These are phyloP conservation scores for Cladophialophora bantiana DNA, from an alignment of 2,329 filamentous ascomycete species.

Conservation along the genomic window DNA sequence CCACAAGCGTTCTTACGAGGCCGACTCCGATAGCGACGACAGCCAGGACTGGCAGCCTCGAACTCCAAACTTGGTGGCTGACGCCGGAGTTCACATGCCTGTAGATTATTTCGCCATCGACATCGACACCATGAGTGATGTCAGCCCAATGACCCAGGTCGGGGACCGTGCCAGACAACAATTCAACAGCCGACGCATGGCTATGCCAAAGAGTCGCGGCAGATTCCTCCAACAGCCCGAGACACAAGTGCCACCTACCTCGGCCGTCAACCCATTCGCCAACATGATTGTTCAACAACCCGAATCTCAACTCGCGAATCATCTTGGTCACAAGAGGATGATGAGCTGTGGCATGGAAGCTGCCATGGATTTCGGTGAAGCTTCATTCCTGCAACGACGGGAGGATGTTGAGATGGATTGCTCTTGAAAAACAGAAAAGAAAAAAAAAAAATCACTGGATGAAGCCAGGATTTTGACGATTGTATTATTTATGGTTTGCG, in stretches of 20 bases:
- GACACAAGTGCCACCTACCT: constrained; percentile 30
- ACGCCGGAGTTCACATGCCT: constrained; percentile 35
- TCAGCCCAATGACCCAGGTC: constrained; percentile 33
- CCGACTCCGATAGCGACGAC: constrained; percentile 49
- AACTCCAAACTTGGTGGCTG: constrained; percentile 36
- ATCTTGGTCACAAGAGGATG: constrained; percentile 44
- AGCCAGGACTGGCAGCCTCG: constrained; percentile 39
- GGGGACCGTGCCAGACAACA: constrained; percentile 25
- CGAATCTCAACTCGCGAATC: constrained; percentile 37
- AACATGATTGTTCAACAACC: constrained; percentile 28
- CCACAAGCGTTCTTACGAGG: constrained; percentile 54
- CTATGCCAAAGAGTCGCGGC: constrained; percentile 36
- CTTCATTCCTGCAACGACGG: constrained; percentile 51
- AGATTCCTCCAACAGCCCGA: constrained; percentile 23
- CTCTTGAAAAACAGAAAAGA: constrained; percentile 36
- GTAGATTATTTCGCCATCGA: constrained; percentile 41
- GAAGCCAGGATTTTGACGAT: constrained; percentile 18
- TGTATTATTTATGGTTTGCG: constrained; percentile 25
- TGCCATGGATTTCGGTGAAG: constrained; percentile 53
- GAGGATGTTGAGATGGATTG: constrained; percentile 53
- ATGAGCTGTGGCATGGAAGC: constrained; percentile 45
- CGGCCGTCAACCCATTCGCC: constrained; percentile 37
- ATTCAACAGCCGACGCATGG: constrained; percentile 35
- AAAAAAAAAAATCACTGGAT: not conserved
- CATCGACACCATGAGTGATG: constrained; percentile 38